phyloP scores from a whole-genome alignment of 208 protist species.

The Trypanosoma boissoni region DNA sequence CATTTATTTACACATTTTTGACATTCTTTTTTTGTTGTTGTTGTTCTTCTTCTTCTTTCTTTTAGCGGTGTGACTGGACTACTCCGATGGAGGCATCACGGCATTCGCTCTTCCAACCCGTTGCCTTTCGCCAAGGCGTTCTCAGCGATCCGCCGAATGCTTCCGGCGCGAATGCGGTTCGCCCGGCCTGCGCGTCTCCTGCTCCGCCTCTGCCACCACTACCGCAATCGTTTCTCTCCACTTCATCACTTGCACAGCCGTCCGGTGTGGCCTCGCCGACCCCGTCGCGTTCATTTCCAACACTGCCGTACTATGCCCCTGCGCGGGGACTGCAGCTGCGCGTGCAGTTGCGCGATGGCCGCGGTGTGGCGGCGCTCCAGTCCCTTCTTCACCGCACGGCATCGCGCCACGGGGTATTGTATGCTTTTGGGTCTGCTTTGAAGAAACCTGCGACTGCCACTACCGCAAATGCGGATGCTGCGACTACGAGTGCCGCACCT shows the following conservation, averaged over 20 bases:
- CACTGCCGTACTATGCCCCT: conserved; percentile 52
- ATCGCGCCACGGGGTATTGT: neutral
- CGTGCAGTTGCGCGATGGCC: conserved; percentile 29
- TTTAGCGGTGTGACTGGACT: neutral
- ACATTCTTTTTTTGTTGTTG: neutral
- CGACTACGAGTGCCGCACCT: neutral
- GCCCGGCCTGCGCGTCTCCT: no score
- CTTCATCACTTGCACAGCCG: neutral
- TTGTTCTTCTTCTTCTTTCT: neutral
- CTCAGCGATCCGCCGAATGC: neutral
- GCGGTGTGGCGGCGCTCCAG: conserved; percentile 23
- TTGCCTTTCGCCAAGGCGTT: conserved; percentile 16
- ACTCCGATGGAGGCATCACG: neutral
- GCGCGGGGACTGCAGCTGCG: conserved; percentile 35
- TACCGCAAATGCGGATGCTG: no score
- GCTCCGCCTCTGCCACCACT: no score
- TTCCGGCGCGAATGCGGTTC: neutral
- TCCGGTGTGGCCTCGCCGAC: neutral
- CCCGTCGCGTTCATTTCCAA: conserved; percentile 27
- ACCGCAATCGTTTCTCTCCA: neutral
- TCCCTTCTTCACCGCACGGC: conserved; percentile 8
- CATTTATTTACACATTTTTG: neutral
- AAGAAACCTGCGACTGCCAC: no score
- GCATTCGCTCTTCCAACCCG: conserved; percentile 8
- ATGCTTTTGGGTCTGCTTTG: no score